phyloP scores from a whole-genome alignment of 352 stramenopile species.

The Pythium phragmitis region DNA sequence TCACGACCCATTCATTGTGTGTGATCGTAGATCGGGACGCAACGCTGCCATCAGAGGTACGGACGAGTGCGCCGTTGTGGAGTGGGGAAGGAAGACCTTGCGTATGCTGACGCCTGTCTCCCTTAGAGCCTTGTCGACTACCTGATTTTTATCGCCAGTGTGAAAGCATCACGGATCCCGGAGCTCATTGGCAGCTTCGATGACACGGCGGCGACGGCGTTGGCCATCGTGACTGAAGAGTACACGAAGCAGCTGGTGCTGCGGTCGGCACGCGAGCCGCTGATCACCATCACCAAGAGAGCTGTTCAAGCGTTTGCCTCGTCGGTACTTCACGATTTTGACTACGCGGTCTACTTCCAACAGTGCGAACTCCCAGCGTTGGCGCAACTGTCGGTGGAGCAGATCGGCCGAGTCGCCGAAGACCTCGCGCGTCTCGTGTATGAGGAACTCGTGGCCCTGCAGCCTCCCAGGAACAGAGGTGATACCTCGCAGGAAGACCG shows the following conservation, averaged over 20 bases:
- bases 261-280: slow-evolving; percentile 19
- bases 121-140: slow-evolving; percentile 69
- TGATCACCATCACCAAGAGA: slow-evolving; percentile 3
- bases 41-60: slow-evolving; percentile 53
- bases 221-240: slow-evolving; percentile 76
- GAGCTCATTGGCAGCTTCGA: slow-evolving; percentile 84
- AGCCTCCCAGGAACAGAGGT: background rate
- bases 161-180: slow-evolving; percentile 54
- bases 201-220: slow-evolving; percentile 63
- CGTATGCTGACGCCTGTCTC: background rate
- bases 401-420: background rate
- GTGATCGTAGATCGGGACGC: slow-evolving; percentile 36
- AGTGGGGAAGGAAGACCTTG: background rate
- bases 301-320: slow-evolving; percentile 40
- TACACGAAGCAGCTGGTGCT: slow-evolving; percentile 66
- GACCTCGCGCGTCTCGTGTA: slow-evolving; percentile 20
- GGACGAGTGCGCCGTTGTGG: background rate
- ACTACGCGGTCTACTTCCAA: slow-evolving; percentile 34
- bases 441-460: slow-evolving; percentile 17
- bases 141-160: slow-evolving; percentile 58
- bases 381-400: background rate
- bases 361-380: slow-evolving; percentile 5
- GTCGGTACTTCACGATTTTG: slow-evolving; percentile 57
- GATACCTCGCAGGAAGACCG: background rate
- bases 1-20: background rate